A percentile compares a stretch with the other conserved stretches of the same genome.
Conservation (phyloP, 1,284 basidiomycete species). For the Apiotrichum domesticum region DNA sequence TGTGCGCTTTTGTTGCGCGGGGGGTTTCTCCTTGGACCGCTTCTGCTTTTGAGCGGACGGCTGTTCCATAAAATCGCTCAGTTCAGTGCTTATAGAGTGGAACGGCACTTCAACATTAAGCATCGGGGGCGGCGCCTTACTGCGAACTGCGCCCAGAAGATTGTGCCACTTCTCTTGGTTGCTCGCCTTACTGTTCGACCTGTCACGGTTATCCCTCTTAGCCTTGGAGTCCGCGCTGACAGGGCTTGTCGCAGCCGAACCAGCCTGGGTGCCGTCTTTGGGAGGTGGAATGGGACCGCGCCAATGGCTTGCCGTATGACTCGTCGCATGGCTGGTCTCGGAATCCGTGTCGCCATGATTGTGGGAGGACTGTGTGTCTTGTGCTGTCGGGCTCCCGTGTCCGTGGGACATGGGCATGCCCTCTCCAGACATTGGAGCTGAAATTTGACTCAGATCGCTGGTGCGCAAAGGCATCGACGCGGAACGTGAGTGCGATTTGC, state of each 20-base stretch:
- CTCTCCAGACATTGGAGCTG: neutral
- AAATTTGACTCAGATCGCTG: slow-evolving; percentile 2
- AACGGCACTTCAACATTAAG: neutral
- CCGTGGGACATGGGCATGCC: neutral
- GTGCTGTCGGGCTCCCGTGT: neutral
- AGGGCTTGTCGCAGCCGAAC: neutral
- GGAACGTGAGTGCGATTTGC: slow-evolving; percentile 28
- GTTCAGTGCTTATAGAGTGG: neutral
- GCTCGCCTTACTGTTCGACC: neutral
- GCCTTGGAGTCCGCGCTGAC: neutral
- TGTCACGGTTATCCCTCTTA: neutral
- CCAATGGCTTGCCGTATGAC: too few relatives aligned
- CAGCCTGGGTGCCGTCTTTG: too few relatives aligned
- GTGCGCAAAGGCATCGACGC: slow-evolving; percentile 28
- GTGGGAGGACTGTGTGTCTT: too few relatives aligned
- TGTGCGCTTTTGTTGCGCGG: too few relatives aligned
- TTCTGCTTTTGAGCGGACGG: neutral
- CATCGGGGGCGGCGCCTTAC: neutral
- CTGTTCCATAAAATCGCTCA: slow-evolving; percentile 1
- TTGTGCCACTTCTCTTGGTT: neutral
- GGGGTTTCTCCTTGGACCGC: too few relatives aligned
- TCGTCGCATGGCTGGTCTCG: too few relatives aligned
- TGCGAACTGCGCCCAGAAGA: neutral
- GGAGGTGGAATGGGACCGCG: too few relatives aligned
- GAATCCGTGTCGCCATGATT: too few relatives aligned